Evolutionary conservation across 352 stramenopile species (phyloP).

Genomic region (Phytophthora vignae): DNA sequence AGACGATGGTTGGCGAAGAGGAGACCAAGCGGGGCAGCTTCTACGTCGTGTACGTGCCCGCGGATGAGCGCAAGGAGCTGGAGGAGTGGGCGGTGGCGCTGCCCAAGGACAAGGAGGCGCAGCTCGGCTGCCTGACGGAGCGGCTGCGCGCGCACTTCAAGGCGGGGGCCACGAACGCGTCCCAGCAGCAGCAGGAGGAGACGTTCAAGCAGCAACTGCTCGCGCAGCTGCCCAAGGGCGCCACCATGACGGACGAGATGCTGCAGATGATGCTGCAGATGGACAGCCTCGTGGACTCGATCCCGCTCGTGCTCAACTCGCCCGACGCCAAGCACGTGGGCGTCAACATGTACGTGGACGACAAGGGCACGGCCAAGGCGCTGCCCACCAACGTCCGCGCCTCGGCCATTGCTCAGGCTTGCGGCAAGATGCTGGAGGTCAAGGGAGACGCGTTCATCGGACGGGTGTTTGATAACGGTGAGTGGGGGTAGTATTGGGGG

Average conservation of each 20-base stretch:
- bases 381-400: conserved; percentile 81
- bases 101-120: conserved; percentile 77
- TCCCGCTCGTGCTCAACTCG: conserved; percentile 88
- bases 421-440: conserved; percentile 86
- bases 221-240: conserved; percentile 71
- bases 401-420: conserved; percentile 82
- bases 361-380: conserved; percentile 90
- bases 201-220: conserved; percentile 87
- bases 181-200: conserved; percentile 63
- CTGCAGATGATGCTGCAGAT: conserved; percentile 90
- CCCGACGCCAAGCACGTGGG: conserved; percentile 72
- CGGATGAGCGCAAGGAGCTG: conserved; percentile 58
- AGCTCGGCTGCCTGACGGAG: conserved; percentile 87
- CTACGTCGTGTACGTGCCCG: conserved; percentile 76
- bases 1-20: conserved; percentile 66
- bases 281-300: conserved; percentile 89
- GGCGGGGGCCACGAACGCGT: conserved; percentile 39
- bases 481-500: not conserved
- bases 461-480: conserved; percentile 90
- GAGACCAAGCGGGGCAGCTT: conserved; percentile 65
- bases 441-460: conserved; percentile 89
- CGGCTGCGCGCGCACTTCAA: conserved; percentile 84
- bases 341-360: conserved; percentile 92
- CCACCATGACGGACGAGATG: conserved; percentile 75
- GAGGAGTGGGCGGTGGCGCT: conserved; percentile 80